Evolutionary conservation across 148 eudicot species (phyloP).

Genomic region (Chenopodium berlandieri): DNA sequence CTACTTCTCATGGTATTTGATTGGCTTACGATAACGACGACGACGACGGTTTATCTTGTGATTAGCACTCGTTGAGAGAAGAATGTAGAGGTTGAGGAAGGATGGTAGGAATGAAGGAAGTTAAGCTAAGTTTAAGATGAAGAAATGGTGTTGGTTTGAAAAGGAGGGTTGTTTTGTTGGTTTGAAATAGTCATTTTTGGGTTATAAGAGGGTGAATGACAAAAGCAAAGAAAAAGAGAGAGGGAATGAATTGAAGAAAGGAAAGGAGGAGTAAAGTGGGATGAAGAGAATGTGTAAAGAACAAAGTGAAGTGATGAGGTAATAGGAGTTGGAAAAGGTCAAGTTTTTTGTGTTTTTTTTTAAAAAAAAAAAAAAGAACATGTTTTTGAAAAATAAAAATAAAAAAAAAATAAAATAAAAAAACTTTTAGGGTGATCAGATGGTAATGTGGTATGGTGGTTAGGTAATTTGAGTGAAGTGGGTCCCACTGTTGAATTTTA

Average conservation of each 20-base stretch:
- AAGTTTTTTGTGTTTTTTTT: slow-evolving; percentile 5
- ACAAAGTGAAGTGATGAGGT: neutral
- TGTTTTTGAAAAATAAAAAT: neutral
- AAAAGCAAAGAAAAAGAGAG: slow-evolving; percentile 2
- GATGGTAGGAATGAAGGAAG: too few species aligned
- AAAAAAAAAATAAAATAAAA: too few species aligned
- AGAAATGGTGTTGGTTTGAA: too few species aligned
- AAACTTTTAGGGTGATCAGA: slow-evolving; percentile 8
- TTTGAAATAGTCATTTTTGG: slow-evolving; percentile 22
- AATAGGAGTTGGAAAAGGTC: slow-evolving; percentile 22
- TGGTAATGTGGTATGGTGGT: slow-evolving; percentile 26
- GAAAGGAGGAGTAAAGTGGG: neutral
- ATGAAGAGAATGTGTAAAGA: neutral
- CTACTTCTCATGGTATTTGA: neutral
- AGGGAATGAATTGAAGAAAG: too few species aligned
- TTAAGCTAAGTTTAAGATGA: too few species aligned
- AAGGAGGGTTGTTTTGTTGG: too few species aligned
- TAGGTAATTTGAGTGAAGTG: slow-evolving; percentile 22
- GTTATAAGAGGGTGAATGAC: slow-evolving; percentile 17
- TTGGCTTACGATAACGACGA: too few species aligned
- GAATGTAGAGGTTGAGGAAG: too few species aligned
- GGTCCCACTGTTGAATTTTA: slow-evolving; percentile 32
- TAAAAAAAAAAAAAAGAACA: neutral
- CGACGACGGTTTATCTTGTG: too few species aligned
- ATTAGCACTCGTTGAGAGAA: too few species aligned